Evolutionary conservation across 1,284 basidiomycete species (phyloP).

Genomic region (Rhodotorula sp.): DNA sequence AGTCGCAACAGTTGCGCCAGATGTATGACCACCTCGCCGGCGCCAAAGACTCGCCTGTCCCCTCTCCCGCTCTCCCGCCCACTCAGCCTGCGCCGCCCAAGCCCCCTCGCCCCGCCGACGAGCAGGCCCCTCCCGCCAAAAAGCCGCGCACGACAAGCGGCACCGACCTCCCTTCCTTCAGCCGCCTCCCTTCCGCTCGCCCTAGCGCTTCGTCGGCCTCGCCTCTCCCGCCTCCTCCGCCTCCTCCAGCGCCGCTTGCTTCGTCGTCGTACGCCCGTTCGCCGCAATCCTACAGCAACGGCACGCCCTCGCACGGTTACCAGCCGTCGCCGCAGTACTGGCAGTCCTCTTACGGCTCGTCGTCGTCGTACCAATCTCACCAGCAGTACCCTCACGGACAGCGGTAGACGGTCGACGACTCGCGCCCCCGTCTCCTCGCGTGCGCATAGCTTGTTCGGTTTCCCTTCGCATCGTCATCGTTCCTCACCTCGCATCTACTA

Average conservation of each 20-base stretch:
- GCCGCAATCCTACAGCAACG: too few species aligned
- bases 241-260: not conserved
- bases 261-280: too few species aligned
- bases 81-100: not conserved
- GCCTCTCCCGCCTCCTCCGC: not conserved
- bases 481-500: too few species aligned
- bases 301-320: too few species aligned
- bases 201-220: not conserved
- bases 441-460: too few species aligned
- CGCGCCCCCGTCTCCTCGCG: too few species aligned
- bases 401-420: too few species aligned
- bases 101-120: not conserved
- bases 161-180: constrained; percentile 10
- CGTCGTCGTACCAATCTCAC: too few species aligned
- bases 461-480: too few species aligned
- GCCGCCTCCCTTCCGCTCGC: constrained; percentile 7
- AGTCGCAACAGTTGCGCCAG: constrained; percentile 15
- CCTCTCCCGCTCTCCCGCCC: constrained; percentile 6
- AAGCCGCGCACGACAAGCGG: constrained; percentile 13
- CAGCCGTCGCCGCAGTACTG: too few species aligned
- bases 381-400: too few species aligned
- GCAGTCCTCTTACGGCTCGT: too few species aligned
- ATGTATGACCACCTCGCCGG: constrained; percentile 26
- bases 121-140: constrained; percentile 10
- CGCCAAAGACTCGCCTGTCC: constrained; percentile 14